Evolutionary conservation across 768 basidiomycete species (phyloP).

Genomic region (Lentinus brumalis): DNA sequence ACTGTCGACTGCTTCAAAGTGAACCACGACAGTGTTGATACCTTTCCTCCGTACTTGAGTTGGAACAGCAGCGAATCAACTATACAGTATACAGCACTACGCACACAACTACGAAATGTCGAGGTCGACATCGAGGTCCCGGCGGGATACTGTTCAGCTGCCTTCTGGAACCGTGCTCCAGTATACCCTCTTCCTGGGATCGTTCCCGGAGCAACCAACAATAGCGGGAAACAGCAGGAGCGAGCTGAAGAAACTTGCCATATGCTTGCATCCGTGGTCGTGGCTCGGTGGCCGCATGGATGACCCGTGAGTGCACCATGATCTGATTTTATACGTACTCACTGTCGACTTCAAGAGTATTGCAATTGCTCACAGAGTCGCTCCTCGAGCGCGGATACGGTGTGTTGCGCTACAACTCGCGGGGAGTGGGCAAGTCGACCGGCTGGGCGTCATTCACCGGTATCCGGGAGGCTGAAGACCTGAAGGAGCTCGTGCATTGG

Average conservation of each 20-base stretch:
- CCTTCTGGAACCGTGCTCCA: constrained; percentile 28
- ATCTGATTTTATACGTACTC: not conserved
- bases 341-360: constrained; percentile 41
- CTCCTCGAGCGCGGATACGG: constrained; percentile 49
- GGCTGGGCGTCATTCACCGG: constrained; percentile 79
- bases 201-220: not conserved
- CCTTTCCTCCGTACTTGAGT: too few relatives aligned
- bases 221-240: not conserved
- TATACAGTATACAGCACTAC: too few relatives aligned
- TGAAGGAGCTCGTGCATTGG: constrained; percentile 63
- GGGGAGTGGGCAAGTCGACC: constrained; percentile 74
- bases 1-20: not conserved
- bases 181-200: constrained; percentile 14
- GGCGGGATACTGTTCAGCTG: constrained; percentile 19
- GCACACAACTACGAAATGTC: too few relatives aligned
- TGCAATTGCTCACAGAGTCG: constrained; percentile 45
- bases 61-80: too few relatives aligned
- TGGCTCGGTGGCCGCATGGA: constrained; percentile 77
- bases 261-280: constrained; percentile 88
- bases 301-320: constrained; percentile 60
- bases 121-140: not conserved
- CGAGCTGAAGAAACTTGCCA: constrained; percentile 48
- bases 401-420: constrained; percentile 73
- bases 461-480: constrained; percentile 65
- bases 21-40: not conserved